Base-by-base conservation (phyloP, 805 yeast genomes). In the Scheffersomyces ergatensis region DNA sequence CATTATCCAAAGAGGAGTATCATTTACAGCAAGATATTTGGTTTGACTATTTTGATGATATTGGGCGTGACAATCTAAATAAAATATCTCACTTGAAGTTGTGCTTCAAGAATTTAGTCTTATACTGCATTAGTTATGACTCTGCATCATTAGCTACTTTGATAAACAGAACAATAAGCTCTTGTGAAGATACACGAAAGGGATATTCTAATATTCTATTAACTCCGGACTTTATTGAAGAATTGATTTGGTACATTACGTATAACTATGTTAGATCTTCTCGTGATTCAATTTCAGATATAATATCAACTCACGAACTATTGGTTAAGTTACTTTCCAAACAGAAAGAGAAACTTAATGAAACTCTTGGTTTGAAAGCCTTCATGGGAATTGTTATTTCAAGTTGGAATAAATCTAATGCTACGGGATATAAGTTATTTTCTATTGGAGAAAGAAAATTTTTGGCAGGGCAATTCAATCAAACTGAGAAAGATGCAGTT, bases 351-450 rank as follows among this genome's bases (percentile, higher is more conserved):
- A 45, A 45, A 12, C 46, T 56, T 2, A 46, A 50, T 36, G 38
- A 48, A 11, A 42, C 46, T 2, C 47, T 70, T 7, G 47, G 45
- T 19, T 54, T 67, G 13, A 46, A 53, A 30, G 71, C 67, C 2
- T 56, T 61, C 41, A 57, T 70, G 62, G 76, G 73, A 2, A 54
- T 70, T 1, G 63, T 59, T 1, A 37, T 67, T 16, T 59, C 69
- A 0, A 49, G 68, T 4, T 45, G 54, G 5, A 37, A 40, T 13
- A 49, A 54, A 13, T 58, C 65, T 5, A 38, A 33, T 7, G 51
- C 42, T 15, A 62, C 63, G 27, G 65, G 71, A 1, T 37, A 41
- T 18, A 47, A 45, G 27, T 49, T 70, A 8, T 49, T 65, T 33
- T 38, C 53, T 4, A 47, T 58, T n/a, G 62, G 62, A 3, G 63